phyloP scores from a whole-genome alignment of 805 yeast species.

The Candida stauntonica region DNA sequence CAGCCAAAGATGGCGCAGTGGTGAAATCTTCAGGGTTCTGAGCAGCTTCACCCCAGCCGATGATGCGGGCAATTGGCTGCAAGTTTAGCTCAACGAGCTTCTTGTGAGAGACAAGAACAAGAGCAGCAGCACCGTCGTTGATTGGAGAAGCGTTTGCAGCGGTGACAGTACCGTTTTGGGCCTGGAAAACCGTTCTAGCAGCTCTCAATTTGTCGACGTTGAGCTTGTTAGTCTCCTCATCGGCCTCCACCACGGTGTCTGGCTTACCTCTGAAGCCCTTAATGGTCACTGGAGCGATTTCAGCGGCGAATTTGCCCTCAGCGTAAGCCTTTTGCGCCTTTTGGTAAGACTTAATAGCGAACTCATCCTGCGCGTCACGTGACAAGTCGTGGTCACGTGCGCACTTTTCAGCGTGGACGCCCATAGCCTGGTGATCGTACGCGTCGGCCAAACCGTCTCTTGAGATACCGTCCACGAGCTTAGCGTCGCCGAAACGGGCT shows the following conservation, averaged over 20 bases:
- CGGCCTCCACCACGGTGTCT: slow-evolving; percentile 62
- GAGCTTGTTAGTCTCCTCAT: slow-evolving; percentile 80
- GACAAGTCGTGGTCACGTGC: slow-evolving; percentile 74
- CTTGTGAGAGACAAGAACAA: slow-evolving; percentile 77
- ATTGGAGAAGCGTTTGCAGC: slow-evolving; percentile 96
- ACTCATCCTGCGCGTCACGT: slow-evolving; percentile 86
- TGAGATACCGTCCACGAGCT: slow-evolving; percentile 81
- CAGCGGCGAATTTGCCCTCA: slow-evolving; percentile 75
- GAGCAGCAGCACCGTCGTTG: slow-evolving; percentile 98
- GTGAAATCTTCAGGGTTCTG: slow-evolving; percentile 94
- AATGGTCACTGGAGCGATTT: slow-evolving; percentile 83
- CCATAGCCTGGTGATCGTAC: slow-evolving; percentile 86
- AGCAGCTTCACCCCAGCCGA: slow-evolving; percentile 98
- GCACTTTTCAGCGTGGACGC: slow-evolving; percentile 95
- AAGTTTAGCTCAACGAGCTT: slow-evolving; percentile 83
- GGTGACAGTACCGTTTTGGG: slow-evolving; percentile 92
- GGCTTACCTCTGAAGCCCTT: slow-evolving; percentile 93
- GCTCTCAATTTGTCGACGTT: slow-evolving; percentile 70
- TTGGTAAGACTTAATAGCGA: slow-evolving; percentile 78
- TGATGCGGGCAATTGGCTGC: slow-evolving; percentile 83
- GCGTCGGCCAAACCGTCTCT: slow-evolving; percentile 94
- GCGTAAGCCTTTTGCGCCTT: slow-evolving; percentile 80
- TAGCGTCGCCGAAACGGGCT: slow-evolving; percentile 80
- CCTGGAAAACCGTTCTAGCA: slow-evolving; percentile 93
- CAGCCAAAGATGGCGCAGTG: slow-evolving; percentile 90